Evolutionary conservation across 2,329 filamentous ascomycete genomes (phyloP).

Genomic region (Westerdykella ornata): DNA sequence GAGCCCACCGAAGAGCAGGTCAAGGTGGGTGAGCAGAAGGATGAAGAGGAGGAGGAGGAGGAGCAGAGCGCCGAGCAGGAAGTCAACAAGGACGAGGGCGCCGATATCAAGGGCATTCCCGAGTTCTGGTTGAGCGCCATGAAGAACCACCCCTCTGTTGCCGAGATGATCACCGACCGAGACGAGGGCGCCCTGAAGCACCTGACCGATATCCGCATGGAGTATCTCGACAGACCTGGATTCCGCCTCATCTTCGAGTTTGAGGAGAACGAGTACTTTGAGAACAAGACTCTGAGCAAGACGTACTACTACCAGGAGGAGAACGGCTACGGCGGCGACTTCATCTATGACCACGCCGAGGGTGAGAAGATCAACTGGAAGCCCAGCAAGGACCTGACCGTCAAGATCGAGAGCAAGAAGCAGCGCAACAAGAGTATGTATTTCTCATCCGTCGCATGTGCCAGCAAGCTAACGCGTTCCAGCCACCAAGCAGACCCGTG

Average conservation of each 20-base stretch:
- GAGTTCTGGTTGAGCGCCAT: constrained; percentile 99
- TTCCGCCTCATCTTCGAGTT: constrained; percentile 99
- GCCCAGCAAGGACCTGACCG: constrained; percentile 82
- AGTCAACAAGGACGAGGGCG: constrained; percentile 52
- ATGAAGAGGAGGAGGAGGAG: constrained; percentile 61
- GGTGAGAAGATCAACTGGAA: constrained; percentile 99
- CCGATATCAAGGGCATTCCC: constrained; percentile 71
- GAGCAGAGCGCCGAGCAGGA: constrained; percentile 49
- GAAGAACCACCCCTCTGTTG: constrained; percentile 97
- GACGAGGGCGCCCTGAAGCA: constrained; percentile 90
- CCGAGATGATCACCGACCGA: constrained; percentile 97
- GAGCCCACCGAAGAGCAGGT: constrained; percentile 88
- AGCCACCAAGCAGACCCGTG: constrained; percentile 99
- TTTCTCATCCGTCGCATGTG: not conserved
- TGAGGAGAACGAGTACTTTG: constrained; percentile 89
- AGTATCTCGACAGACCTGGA: constrained; percentile 95
- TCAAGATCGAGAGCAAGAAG: constrained; percentile 97
- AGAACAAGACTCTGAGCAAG: constrained; percentile 94
- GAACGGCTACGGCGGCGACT: constrained; percentile 96
- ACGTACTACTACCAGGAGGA: constrained; percentile 99
- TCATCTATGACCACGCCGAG: constrained; percentile 98
- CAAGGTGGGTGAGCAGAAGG: constrained; percentile 73
- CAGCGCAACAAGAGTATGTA: constrained; percentile 96
- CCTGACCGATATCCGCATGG: constrained; percentile 92
- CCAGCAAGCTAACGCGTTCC: constrained; percentile 13